Conservation (phyloP, 148 eudicot species). For the Chenopodium album region DNA sequence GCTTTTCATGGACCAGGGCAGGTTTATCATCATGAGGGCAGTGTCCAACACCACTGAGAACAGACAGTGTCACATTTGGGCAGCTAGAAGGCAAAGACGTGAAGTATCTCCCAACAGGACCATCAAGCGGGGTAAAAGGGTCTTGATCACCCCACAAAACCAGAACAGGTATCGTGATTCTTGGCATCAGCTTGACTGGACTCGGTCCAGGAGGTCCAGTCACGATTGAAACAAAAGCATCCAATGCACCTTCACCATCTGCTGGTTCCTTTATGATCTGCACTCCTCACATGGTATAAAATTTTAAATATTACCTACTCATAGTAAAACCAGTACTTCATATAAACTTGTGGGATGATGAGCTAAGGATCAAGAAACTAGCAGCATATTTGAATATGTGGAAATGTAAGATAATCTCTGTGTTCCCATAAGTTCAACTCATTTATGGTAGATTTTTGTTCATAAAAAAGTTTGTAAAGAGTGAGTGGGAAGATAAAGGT, state of each 20-base stretch:
- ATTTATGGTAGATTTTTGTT: too few relatives aligned
- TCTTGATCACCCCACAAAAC: slow-evolving; percentile 89
- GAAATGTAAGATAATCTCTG: too few relatives aligned
- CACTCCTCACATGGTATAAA: slow-evolving; percentile 15
- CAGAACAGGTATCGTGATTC: slow-evolving; percentile 55
- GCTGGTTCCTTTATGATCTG: slow-evolving; percentile 85
- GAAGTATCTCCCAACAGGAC: slow-evolving; percentile 93
- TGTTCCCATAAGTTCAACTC: too few relatives aligned
- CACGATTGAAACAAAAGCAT: slow-evolving; percentile 82
- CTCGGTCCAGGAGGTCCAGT: slow-evolving; percentile 96
- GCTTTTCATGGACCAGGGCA: slow-evolving; percentile 68
- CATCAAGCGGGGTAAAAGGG: slow-evolving; percentile 89
- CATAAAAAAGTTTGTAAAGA: too few relatives aligned
- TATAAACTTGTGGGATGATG: too few relatives aligned
- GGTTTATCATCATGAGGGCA: slow-evolving; percentile 97
- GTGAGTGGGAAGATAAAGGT: too few relatives aligned
- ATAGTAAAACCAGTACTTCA: neutral
- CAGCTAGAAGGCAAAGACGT: slow-evolving; percentile 45
- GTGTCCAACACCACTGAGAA: slow-evolving; percentile 87
- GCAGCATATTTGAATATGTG: too few relatives aligned
- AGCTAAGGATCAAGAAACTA: too few relatives aligned
- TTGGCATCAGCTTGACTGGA: slow-evolving; percentile 75
- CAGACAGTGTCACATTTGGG: slow-evolving; percentile 50
- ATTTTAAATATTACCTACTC: neutral
- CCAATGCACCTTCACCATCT: slow-evolving; percentile 76